Percentiles rank a stretch among this genome's conserved stretches.
Evolutionary conservation across 495 filamentous ascomycete genomes (phyloP).

Genomic region (Podospora appendiculata): DNA sequence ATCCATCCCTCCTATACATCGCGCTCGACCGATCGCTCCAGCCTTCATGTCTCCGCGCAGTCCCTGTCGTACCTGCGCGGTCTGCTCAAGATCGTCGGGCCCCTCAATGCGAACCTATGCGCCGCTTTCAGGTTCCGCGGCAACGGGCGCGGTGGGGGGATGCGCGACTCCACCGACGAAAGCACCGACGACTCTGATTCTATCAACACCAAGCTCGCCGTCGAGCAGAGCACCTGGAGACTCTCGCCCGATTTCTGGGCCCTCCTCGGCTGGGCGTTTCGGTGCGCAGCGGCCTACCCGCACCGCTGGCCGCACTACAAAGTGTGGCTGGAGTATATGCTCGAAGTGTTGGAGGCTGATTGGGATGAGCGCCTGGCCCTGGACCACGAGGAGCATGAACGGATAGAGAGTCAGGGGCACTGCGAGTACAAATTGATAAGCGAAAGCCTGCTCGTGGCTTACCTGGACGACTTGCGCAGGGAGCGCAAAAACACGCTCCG

Average conservation of each 20-base stretch:
- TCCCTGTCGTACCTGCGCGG: slow-evolving; percentile 33
- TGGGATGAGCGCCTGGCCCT: slow-evolving; percentile 49
- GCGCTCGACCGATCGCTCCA: slow-evolving; percentile 23
- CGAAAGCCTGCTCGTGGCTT: slow-evolving; percentile 19
- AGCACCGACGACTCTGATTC: slow-evolving; percentile 16
- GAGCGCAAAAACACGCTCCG: slow-evolving; percentile 22
- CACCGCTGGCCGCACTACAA: slow-evolving; percentile 79
- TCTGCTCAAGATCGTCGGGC: slow-evolving; percentile 30
- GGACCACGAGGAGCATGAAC: slow-evolving; percentile 13
- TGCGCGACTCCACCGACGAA: background rate
- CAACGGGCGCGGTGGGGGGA: background rate
- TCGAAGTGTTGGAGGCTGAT: slow-evolving; percentile 70
- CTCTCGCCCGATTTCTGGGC: slow-evolving; percentile 82
- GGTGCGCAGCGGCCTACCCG: slow-evolving; percentile 66
- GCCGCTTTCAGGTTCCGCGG: slow-evolving; percentile 25
- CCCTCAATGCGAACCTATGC: slow-evolving; percentile 34
- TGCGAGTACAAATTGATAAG: slow-evolving; percentile 19
- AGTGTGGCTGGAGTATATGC: slow-evolving; percentile 71
- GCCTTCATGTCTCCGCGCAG: slow-evolving; percentile 28
- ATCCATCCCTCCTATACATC: slow-evolving; percentile 64
- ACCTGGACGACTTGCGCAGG: slow-evolving; percentile 24
- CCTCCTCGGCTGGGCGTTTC: slow-evolving; percentile 86
- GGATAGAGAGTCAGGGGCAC: background rate
- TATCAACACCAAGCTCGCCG: slow-evolving; percentile 48
- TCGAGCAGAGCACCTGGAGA: slow-evolving; percentile 60